phyloP scores from a whole-genome alignment of 2,329 filamentous ascomycete species.

The Monosporascus sp. region DNA sequence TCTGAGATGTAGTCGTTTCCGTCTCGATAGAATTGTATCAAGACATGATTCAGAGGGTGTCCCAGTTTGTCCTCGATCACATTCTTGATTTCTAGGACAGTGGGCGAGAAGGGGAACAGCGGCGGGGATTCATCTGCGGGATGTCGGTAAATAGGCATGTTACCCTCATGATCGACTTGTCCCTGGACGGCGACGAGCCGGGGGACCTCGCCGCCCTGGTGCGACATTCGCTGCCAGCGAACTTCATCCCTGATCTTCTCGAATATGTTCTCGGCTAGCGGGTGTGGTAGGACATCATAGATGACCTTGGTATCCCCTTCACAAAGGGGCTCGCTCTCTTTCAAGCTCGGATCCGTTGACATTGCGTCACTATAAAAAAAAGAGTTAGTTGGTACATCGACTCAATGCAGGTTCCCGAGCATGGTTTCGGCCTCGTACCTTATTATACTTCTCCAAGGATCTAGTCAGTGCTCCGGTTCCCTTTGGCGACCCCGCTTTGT shows the following conservation, averaged over 20 bases:
- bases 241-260: conserved; percentile 68
- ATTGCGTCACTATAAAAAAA: background rate
- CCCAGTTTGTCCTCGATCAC: conserved; percentile 67
- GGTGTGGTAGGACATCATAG: conserved; percentile 58
- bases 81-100: conserved; percentile 61
- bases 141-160: conserved; percentile 87
- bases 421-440: background rate
- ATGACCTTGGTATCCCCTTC: conserved; percentile 77
- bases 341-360: conserved; percentile 2
- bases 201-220: conserved; percentile 86
- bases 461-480: no score
- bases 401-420: no score
- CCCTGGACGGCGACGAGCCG: conserved; percentile 89
- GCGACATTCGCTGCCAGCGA: conserved; percentile 85
- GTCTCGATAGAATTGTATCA: conserved; percentile 90
- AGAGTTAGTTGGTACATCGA: background rate
- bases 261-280: conserved; percentile 58
- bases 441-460: background rate
- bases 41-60: conserved; percentile 80
- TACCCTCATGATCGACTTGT: conserved; percentile 59
- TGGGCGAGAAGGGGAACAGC: conserved; percentile 67
- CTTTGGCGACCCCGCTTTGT: background rate
- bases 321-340: conserved; percentile 53
- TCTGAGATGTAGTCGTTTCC: conserved; percentile 91
- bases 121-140: conserved; percentile 84